Evolutionary conservation across 768 basidiomycete genomes (phyloP).

Genomic region (Chlorophyllum brunneum): DNA sequence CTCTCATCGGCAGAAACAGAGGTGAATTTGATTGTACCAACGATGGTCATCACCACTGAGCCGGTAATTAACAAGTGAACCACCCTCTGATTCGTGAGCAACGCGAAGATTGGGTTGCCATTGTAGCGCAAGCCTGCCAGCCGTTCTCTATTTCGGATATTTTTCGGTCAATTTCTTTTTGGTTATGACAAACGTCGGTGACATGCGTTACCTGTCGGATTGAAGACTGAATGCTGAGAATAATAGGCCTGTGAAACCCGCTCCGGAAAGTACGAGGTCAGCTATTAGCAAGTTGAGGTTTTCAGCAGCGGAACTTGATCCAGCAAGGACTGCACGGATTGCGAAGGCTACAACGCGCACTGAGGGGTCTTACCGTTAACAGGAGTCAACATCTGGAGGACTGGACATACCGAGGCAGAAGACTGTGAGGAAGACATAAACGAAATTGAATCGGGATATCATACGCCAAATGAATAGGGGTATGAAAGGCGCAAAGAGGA

Average conservation of each 20-base stretch:
- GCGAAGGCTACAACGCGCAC: constrained; percentile 38
- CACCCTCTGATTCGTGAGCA: neutral
- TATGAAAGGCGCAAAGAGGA: constrained; percentile 28
- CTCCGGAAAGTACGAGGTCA: constrained; percentile 34
- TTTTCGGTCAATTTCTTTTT: too few relatives aligned
- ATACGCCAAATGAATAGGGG: constrained; percentile 27
- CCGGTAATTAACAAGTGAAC: neutral
- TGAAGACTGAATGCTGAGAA: constrained; percentile 39
- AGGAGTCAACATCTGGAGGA: neutral
- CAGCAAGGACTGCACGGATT: constrained; percentile 34
- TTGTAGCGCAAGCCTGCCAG: neutral
- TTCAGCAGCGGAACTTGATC: constrained; percentile 25
- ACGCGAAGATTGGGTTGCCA: neutral
- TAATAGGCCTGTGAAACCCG: constrained; percentile 42
- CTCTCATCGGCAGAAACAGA: neutral
- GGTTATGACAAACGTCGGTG: neutral
- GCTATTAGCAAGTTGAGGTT: constrained; percentile 31
- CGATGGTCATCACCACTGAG: neutral
- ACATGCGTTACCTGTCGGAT: constrained; percentile 37
- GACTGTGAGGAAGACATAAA: constrained; percentile 28
- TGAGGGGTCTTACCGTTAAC: constrained; percentile 13
- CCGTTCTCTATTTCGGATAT: neutral
- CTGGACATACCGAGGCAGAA: constrained; percentile 37
- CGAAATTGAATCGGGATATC: constrained; percentile 28
- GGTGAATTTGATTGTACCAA: neutral